Evolutionary conservation across 805 yeast species (phyloP), one percentile per base, ranked within the genome.

Genomic region (Saccharomyces eubayanus): DNA sequence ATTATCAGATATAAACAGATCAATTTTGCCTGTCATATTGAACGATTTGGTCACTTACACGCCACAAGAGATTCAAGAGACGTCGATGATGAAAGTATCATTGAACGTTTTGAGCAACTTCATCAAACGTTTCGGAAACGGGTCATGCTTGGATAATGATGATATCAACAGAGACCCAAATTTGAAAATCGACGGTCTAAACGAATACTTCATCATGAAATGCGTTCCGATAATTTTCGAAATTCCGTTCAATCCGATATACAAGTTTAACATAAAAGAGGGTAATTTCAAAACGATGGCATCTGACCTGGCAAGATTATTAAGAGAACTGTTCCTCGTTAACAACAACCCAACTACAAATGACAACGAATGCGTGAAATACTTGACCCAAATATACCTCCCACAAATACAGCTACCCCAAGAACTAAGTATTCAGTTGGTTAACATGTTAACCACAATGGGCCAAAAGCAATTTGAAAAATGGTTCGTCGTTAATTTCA

Each of bases 221-320:
- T 75, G 82, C 28, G 78, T 90, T 3, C 78, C 84, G 50, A 72
- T 88, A 52, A 76, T 84, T 36, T 87, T 89, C 73, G 91, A 89
- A 67, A 73, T 89, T 49, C 89, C 96, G n/a, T 84, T 88, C 66
- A 83, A 85, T 60, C 79, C 83, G 36, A 78, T 78, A 31, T 67
- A 67, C 49, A 78, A 76, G 40, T 83, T 85, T 61, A 81, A 85
- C 63, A 72, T 83, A 49, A 81, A 82, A 58, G 96, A 90, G 67
- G 96, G 96, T 4, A 91, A 88, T 65, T 81, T 79, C 59, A 78
- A 92, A 62, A 77, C 84, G 55, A 77, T 87, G 41, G 84, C 89
- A 1, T 80, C 82, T 59, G 99, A 92, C 63, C 74, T 88, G 12
- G 81, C 94, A 0, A 74, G 81, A 47, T 72, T 89, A 24, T 79